Evolutionary conservation across 1,284 basidiomycete species (phyloP).

Genomic region (Anthracocystis walkeri): DNA sequence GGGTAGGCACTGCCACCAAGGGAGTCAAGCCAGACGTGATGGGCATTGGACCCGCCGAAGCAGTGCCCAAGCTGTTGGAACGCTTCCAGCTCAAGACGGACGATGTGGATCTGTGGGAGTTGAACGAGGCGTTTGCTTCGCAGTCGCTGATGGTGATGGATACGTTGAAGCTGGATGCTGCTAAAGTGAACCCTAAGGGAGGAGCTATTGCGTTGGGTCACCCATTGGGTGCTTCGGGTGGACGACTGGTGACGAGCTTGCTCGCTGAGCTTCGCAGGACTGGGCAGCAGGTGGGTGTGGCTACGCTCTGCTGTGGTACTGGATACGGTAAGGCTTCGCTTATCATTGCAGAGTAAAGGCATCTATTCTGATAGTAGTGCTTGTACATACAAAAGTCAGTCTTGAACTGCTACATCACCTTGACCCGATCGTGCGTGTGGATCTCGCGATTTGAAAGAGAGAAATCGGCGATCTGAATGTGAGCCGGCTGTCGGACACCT

Average conservation of each 20-base stretch:
- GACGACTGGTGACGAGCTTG: slow-evolving; percentile 62
- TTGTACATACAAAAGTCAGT: not conserved
- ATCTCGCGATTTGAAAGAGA: not conserved
- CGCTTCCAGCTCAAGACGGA: slow-evolving; percentile 54
- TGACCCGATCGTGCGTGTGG: not conserved
- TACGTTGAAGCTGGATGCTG: slow-evolving; percentile 53
- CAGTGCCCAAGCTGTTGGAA: slow-evolving; percentile 62
- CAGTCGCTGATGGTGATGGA: slow-evolving; percentile 65
- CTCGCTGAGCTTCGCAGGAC: slow-evolving; percentile 63
- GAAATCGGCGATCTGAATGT: not conserved
- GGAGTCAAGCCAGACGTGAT: slow-evolving; percentile 68
- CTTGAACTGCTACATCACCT: not conserved
- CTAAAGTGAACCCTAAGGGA: slow-evolving; percentile 67
- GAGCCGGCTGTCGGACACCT: not conserved
- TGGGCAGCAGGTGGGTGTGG: slow-evolving; percentile 60
- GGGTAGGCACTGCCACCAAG: slow-evolving; percentile 59
- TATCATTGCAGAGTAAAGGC: slow-evolving; percentile 59
- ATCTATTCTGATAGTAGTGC: not conserved
- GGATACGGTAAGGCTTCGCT: slow-evolving; percentile 64
- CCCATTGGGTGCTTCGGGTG: slow-evolving; percentile 65
- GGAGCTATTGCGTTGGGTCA: slow-evolving; percentile 68
- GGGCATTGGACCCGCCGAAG: slow-evolving; percentile 65
- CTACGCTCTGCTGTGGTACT: slow-evolving; percentile 66
- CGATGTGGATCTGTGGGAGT: slow-evolving; percentile 67
- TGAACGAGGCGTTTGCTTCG: slow-evolving; percentile 68